phyloP scores from a whole-genome alignment of 768 basidiomycete genomes.

The Antrodiella citrinella region DNA sequence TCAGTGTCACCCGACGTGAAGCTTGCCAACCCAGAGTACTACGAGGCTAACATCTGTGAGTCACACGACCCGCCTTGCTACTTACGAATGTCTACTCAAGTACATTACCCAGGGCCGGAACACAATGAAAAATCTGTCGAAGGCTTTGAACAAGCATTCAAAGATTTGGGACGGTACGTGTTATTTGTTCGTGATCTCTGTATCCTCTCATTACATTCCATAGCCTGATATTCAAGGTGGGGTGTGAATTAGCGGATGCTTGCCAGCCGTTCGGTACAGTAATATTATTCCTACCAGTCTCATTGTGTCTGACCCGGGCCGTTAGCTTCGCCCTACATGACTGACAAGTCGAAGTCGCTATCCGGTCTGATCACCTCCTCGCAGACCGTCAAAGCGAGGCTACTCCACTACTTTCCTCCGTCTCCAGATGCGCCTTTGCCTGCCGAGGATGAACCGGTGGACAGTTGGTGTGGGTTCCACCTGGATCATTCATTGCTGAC shows the following conservation, averaged over 20 bases:
- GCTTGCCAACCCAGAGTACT: constrained; percentile 70
- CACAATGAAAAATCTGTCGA: constrained; percentile 50
- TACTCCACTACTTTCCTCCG: constrained; percentile 94
- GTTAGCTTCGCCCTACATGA: constrained; percentile 59
- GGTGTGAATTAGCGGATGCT: constrained; percentile 72
- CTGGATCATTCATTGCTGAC: constrained; percentile 88
- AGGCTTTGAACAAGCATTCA: constrained; percentile 85
- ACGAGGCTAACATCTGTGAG: constrained; percentile 82
- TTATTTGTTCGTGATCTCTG: too few relatives aligned
- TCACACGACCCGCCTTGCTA: background rate
- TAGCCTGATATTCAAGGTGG: constrained; percentile 78
- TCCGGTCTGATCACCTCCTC: constrained; percentile 65
- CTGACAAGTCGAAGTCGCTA: constrained; percentile 61
- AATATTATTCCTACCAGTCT: constrained; percentile 1
- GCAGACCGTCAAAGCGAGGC: constrained; percentile 82
- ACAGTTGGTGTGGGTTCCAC: constrained; percentile 95
- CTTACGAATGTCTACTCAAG: background rate
- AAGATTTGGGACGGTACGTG: constrained; percentile 62
- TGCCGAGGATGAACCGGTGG: constrained; percentile 55
- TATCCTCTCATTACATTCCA: too few relatives aligned
- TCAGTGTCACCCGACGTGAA: constrained; percentile 50
- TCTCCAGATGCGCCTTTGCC: constrained; percentile 29
- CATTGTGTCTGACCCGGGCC: background rate
- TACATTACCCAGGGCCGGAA: constrained; percentile 46
- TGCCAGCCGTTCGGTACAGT: constrained; percentile 84